phyloP scores from a whole-genome alignment of 129 eudicot genomes.

The sunflower (Helianthus annuus) region HanXRQr2.0-SUNRISE NC_035441.2:181584675-181585174 shows the following conservation, averaged over 20 bases:
- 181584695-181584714: constrained; percentile 51
- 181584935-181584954: constrained; percentile 51
- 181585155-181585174: background rate
- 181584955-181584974: constrained; percentile 78
- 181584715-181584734: constrained; percentile 42
- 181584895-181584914: constrained; percentile 37
- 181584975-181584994: background rate
- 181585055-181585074: too few relatives aligned
- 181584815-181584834: background rate
- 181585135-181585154: background rate
- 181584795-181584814: background rate
- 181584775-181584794: background rate
- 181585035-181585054: too few relatives aligned
- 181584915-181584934: constrained; percentile 28
- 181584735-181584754: constrained; percentile 63
- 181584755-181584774: constrained; percentile 70
- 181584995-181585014: background rate
- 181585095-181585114: too few relatives aligned
- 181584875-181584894: constrained; percentile 42
- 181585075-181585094: too few relatives aligned
- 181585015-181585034: too few relatives aligned
- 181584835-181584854: constrained; percentile 48
- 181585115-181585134: too few relatives aligned
- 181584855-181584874: constrained; percentile 45
- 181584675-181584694: constrained; percentile 49